Percentiles rank a stretch among this genome's conserved stretches.
These are phyloP conservation scores for Chernovozyma aurita DNA, from an alignment of 1,139 yeast genomes.

Conservation along the genomic window DNA sequence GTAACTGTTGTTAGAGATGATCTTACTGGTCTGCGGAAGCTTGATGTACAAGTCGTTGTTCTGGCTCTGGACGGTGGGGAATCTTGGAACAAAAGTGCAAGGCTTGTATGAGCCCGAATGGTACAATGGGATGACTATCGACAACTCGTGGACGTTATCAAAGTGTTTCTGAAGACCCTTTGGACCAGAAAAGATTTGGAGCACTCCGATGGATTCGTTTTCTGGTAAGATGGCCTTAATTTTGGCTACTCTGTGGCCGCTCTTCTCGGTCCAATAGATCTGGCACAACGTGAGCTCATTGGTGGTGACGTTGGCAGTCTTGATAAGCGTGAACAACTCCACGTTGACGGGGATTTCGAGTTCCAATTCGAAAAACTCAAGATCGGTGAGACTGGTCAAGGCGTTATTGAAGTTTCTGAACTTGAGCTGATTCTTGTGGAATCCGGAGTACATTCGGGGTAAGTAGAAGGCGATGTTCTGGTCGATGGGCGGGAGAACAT, in stretches of 20 bases:
- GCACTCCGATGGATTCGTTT: constrained; percentile 60
- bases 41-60: constrained; percentile 73
- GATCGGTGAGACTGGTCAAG: constrained; percentile 63
- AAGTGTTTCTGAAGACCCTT: constrained; percentile 59
- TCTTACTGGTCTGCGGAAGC: constrained; percentile 73
- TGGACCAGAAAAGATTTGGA: constrained; percentile 71
- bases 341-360: constrained; percentile 65
- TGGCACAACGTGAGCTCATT: constrained; percentile 69
- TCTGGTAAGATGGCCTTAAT: constrained; percentile 80
- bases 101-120: constrained; percentile 66
- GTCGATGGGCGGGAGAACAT: constrained; percentile 78
- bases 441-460: constrained; percentile 84
- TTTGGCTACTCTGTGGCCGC: constrained; percentile 61
- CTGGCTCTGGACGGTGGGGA: constrained; percentile 66
- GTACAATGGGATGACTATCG: constrained; percentile 71
- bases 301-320: constrained; percentile 47
- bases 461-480: constrained; percentile 72
- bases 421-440: constrained; percentile 53
- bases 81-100: constrained; percentile 60
- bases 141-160: constrained; percentile 62
- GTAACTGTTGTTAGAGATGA: constrained; percentile 56
- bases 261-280: constrained; percentile 58
- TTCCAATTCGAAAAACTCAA: constrained; percentile 77
- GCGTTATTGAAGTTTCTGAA: constrained; percentile 75
- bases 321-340: constrained; percentile 54